These are phyloP conservation scores for Suhomyces wounanorum DNA, from an alignment of 1,139 yeast genomes.

Conservation along the genomic window DNA sequence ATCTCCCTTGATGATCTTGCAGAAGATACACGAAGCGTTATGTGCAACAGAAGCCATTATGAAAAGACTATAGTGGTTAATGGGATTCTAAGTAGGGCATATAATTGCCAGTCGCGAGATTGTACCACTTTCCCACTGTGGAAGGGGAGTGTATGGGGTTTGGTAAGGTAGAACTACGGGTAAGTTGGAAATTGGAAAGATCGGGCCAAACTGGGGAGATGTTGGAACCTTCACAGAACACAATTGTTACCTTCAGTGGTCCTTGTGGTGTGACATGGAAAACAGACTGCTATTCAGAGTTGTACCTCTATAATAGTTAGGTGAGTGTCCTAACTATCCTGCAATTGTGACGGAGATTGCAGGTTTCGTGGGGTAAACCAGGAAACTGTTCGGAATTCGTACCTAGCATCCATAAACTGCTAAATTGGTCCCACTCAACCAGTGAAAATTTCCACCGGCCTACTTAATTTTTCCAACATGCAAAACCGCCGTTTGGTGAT, in stretches of 20 bases:
- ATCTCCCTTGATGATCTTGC: conserved; percentile 91
- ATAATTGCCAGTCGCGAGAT: background rate
- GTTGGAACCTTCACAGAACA: too few species aligned
- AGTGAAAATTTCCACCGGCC: too few species aligned
- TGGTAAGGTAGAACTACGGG: background rate
- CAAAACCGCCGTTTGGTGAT: too few species aligned
- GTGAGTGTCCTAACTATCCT: background rate
- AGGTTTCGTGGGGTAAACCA: background rate
- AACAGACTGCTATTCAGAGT: too few species aligned
- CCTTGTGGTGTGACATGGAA: too few species aligned
- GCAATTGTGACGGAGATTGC: background rate
- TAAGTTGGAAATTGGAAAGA: background rate
- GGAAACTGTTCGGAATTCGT: too few species aligned
- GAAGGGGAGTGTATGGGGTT: background rate
- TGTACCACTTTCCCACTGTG: background rate
- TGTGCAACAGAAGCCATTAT: conserved; percentile 30
- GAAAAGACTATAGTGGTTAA: conserved; percentile 12
- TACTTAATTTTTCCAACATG: too few species aligned
- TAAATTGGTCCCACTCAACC: too few species aligned
- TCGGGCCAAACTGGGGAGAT: too few species aligned
- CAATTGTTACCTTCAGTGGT: too few species aligned
- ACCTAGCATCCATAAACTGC: too few species aligned
- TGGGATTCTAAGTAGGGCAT: background rate
- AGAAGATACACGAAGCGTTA: conserved; percentile 73
- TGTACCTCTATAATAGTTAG: too few species aligned